phyloP scores from a whole-genome alignment of 257 asterid species.

The Anisodus acutangulus region DNA sequence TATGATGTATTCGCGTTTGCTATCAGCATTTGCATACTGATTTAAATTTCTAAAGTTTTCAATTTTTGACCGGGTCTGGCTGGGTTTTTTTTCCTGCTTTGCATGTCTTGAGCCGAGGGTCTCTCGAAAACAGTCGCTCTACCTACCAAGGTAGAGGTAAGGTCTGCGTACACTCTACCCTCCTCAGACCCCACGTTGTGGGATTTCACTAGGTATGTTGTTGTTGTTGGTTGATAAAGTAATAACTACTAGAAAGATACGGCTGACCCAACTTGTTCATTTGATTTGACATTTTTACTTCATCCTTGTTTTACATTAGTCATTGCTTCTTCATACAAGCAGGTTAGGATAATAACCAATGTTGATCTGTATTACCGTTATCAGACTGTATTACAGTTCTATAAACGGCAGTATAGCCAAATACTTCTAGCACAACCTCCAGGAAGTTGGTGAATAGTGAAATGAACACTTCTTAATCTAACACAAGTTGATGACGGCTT shows the following conservation, averaged over 20 bases:
- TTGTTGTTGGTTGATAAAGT: background rate
- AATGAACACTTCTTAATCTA: background rate
- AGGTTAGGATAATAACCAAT: background rate
- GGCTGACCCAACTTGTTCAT: background rate
- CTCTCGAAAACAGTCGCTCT: no score
- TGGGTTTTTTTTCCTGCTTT: no score
- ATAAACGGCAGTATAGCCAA: constrained; percentile 10
- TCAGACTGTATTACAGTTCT: no score
- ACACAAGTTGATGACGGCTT: background rate
- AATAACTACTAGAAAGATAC: background rate
- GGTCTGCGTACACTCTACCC: no score
- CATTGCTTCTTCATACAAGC: background rate
- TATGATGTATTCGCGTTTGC: no score
- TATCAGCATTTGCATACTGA: no score
- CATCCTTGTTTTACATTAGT: background rate
- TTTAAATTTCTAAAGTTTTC: no score
- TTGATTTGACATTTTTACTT: constrained; percentile 4
- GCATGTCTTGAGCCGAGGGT: no score
- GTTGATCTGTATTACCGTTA: background rate
- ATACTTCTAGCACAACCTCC: background rate
- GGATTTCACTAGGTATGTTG: no score
- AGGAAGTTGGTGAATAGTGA: background rate
- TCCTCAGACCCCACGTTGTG: no score
- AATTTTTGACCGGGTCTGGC: no score
- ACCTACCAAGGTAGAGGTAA: no score